A percentile compares a stretch with the other conserved stretches of the same genome.
Conservation (phyloP, 2,329 filamentous ascomycete genomes). For the Fusarium sp. region DNA sequence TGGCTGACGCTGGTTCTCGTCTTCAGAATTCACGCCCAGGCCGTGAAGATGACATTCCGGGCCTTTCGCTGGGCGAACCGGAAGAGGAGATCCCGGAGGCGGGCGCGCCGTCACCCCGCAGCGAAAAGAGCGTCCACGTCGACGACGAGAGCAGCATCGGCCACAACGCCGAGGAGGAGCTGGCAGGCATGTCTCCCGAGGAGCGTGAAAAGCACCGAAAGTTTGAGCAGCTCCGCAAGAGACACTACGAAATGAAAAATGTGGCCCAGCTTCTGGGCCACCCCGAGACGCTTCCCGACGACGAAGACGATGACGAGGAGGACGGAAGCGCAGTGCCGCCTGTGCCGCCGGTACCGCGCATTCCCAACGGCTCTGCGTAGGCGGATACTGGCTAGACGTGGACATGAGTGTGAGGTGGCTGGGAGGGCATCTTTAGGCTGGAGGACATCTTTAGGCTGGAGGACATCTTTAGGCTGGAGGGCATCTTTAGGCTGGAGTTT, state of each 20-base stretch:
- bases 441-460: too few species aligned
- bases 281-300: conserved; percentile 72
- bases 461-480: too few species aligned
- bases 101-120: conserved; percentile 50
- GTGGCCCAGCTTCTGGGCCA: conserved; percentile 88
- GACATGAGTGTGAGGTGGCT: conserved; percentile 17
- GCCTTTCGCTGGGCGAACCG: conserved; percentile 90
- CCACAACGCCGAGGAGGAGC: conserved; percentile 68
- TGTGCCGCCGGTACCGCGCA: conserved; percentile 55
- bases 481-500: conserved; percentile 45
- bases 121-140: conserved; percentile 82
- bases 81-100: conserved; percentile 75
- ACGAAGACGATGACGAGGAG: conserved; percentile 70
- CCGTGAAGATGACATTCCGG: conserved; percentile 83
- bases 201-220: conserved; percentile 90
- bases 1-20: conserved; percentile 46
- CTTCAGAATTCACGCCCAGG: conserved; percentile 53
- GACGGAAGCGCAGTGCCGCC: conserved; percentile 55
- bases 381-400: conserved; percentile 12
- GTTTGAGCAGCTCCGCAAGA: conserved; percentile 93
- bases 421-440: conserved; percentile 31
- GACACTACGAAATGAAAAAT: conserved; percentile 98
- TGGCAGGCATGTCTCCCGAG: conserved; percentile 70
- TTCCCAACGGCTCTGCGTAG: conserved; percentile 56
- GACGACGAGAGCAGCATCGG: conserved; percentile 68